Evolutionary conservation across 2,329 filamentous ascomycete species (phyloP), one percentile per base, ranked within the genome.

Genomic region (Monilinia aucupariae): DNA sequence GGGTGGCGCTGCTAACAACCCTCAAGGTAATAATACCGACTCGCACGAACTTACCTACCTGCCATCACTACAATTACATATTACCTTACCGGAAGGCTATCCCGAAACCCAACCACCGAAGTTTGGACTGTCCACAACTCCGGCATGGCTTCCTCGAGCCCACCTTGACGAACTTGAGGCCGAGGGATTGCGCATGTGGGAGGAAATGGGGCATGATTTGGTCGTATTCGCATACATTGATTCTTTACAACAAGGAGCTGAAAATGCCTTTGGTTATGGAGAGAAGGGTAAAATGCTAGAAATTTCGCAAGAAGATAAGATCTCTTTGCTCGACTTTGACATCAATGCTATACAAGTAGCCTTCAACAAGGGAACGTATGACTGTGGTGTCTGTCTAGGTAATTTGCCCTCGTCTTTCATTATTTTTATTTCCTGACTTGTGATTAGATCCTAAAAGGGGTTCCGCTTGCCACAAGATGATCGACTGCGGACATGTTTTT

Each of bases 401-500:
- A 76, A 62, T 78, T 43, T n/a, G 15, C 27, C 3, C 45, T 52
- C 39, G 22, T 66, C 22, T 62, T 48, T 45, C 32, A 15, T 7
- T 64, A 61, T 4, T 68, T 65, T 15, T 39, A 22, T 43, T 13
- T 13, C 51, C 56, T 68, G 52, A 67, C 47, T 59, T 34, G 37
- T 6, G 48, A 39, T 13, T 62, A 83, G 93, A 97, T 74, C 92
- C 92, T 0, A 96, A 96, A 75, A 97, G 96, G 74, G 94, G 94
- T 1, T 76, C 79, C 0, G 82, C 80, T 13, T 97, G 94, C 74
- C 89, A 97, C 76, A 84, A 85, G 49, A 87, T 97, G 81, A 76
- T 89, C 52, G 85, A 88, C 64, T 99, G 94, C 74, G 86, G 85
- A 0, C 93, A 99, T 73, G 91, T 97, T 45, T 99, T 97, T 73